Evolutionary conservation across 2,329 filamentous ascomycete species (phyloP).

Genomic region (Aspergillus hiratsukae): DNA sequence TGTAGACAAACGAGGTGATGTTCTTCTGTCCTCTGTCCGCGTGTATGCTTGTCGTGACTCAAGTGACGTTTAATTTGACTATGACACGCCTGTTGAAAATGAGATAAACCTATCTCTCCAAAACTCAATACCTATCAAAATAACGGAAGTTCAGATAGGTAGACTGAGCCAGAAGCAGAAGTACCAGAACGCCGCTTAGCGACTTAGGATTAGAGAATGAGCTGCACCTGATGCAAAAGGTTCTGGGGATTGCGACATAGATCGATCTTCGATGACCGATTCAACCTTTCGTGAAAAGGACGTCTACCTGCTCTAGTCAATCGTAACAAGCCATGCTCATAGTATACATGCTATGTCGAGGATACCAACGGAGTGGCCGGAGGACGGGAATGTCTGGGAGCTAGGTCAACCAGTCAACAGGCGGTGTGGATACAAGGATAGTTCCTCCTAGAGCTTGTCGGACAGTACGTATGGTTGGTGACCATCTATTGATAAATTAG

Average conservation of each 20-base stretch:
- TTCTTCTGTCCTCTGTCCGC: neutral
- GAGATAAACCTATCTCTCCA: no score
- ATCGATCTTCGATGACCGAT: neutral
- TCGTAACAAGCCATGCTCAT: neutral
- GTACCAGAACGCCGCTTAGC: no score
- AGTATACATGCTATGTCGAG: neutral
- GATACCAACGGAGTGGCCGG: no score
- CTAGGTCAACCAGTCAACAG: neutral
- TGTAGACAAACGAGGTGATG: neutral
- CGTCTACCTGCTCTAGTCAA: neutral
- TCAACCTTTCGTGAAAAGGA: neutral
- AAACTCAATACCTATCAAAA: no score
- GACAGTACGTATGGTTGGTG: neutral
- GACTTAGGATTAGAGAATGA: neutral
- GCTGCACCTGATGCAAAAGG: neutral
- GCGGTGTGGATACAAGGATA: neutral
- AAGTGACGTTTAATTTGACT: neutral
- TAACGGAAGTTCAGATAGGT: no score
- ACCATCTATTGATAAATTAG: neutral
- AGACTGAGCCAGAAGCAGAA: no score
- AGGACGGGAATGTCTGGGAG: neutral
- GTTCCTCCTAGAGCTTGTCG: no score
- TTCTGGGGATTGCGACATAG: neutral
- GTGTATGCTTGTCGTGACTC: neutral
- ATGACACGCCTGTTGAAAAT: neutral